A percentile compares a stretch with the other conserved stretches of the same genome.
These are phyloP conservation scores for Podila epicladia DNA, from an alignment of 192 early-diverging fungal species.

Conservation along the genomic window DNA sequence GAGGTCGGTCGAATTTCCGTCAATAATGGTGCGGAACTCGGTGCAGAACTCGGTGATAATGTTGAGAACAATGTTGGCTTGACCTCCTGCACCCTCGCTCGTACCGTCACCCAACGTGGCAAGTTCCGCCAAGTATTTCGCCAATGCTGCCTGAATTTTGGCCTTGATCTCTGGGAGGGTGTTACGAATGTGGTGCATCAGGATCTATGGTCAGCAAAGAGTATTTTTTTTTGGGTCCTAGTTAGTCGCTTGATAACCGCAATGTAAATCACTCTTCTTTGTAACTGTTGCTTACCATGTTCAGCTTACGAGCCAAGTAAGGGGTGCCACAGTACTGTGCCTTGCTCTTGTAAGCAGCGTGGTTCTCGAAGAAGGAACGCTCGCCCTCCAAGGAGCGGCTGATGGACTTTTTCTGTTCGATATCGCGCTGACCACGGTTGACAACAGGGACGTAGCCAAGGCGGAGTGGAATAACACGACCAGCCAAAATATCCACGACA, in stretches of 20 bases:
- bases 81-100: constrained; percentile 71
- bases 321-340: constrained; percentile 99
- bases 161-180: constrained; percentile 99
- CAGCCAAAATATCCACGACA: constrained; percentile 98
- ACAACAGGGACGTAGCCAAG: constrained; percentile 99
- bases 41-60: constrained; percentile 99
- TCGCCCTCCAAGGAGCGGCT: constrained; percentile 89
- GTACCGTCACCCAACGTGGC: constrained; percentile 91
- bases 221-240: neutral
- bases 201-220: constrained; percentile 67
- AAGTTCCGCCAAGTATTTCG: constrained; percentile 90
- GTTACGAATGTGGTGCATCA: constrained; percentile 99
- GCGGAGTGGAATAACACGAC: constrained; percentile 94
- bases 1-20: constrained; percentile 95
- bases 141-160: constrained; percentile 88
- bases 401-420: constrained; percentile 94
- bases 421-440: constrained; percentile 98
- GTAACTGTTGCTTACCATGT: constrained; percentile 70
- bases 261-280: too few relatives aligned
- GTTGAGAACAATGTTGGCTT: constrained; percentile 93
- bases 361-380: constrained; percentile 93
- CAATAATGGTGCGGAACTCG: constrained; percentile 96
- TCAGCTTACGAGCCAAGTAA: constrained; percentile 96
- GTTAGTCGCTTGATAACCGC: too few relatives aligned
- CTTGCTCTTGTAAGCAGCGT: constrained; percentile 93